Conservation (phyloP, 352 stramenopile species). For the Phytophthora idaei region DNA sequence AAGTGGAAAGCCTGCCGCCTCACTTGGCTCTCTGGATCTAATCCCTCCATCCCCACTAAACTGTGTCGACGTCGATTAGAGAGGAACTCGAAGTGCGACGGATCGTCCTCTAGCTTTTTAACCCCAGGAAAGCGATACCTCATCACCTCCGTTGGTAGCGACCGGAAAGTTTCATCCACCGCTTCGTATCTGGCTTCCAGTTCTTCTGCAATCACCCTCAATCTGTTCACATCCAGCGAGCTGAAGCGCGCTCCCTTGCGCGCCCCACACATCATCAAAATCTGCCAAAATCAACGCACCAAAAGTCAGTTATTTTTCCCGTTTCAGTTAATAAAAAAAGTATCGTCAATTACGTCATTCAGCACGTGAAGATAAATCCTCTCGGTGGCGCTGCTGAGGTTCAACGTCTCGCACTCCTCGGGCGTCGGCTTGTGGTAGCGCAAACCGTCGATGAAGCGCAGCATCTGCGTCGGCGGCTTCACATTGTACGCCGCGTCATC, state of each 20-base stretch:
- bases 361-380: slow-evolving; percentile 76
- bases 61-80: slow-evolving; percentile 33
- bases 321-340: not conserved
- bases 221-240: slow-evolving; percentile 68
- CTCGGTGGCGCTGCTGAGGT: slow-evolving; percentile 75
- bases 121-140: slow-evolving; percentile 63
- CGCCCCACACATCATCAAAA: slow-evolving; percentile 75
- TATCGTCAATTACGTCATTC: slow-evolving; percentile 60
- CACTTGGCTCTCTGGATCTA: slow-evolving; percentile 35
- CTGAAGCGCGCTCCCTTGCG: slow-evolving; percentile 83
- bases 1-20: slow-evolving; percentile 68
- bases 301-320: slow-evolving; percentile 1
- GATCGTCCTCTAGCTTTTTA: slow-evolving; percentile 69
- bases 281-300: slow-evolving; percentile 35
- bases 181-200: slow-evolving; percentile 58
- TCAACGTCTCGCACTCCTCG: slow-evolving; percentile 68
- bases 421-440: slow-evolving; percentile 87
- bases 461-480: slow-evolving; percentile 77
- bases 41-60: slow-evolving; percentile 31
- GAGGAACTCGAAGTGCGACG: slow-evolving; percentile 47
- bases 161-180: slow-evolving; percentile 59
- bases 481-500: slow-evolving; percentile 71
- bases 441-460: slow-evolving; percentile 82
- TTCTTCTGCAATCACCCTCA: slow-evolving; percentile 55
- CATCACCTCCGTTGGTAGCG: slow-evolving; percentile 63